phyloP scores from a whole-genome alignment of 179 eudicot genomes.

The Kewa caespitosa region DNA sequence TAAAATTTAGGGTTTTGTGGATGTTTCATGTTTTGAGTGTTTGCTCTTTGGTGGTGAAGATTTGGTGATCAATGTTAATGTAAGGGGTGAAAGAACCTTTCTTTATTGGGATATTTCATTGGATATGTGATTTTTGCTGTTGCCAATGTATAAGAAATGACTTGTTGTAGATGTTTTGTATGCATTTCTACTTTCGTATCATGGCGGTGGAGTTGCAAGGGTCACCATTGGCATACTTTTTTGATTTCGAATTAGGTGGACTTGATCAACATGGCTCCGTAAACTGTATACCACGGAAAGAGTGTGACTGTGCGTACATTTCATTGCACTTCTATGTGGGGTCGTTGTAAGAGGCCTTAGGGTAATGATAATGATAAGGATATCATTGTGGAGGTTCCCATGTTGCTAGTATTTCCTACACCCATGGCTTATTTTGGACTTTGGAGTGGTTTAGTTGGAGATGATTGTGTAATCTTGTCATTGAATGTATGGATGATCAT shows the following conservation, averaged over 20 bases:
- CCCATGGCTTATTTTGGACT: not conserved
- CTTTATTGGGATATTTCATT: not conserved
- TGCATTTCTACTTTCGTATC: not conserved
- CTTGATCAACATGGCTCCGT: no score
- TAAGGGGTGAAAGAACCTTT: not conserved
- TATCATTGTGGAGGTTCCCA: not conserved
- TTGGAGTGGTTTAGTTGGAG: not conserved
- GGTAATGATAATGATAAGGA: no score
- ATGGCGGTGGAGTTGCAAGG: no score
- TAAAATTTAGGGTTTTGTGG: constrained; percentile 26
- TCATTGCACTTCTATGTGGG: no score
- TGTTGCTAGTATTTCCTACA: not conserved
- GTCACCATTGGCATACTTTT: no score
- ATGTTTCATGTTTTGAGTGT: not conserved
- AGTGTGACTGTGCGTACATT: no score
- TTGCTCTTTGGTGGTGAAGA: not conserved
- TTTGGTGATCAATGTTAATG: not conserved
- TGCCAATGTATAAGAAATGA: no score
- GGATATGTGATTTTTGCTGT: not conserved
- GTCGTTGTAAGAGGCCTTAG: no score
- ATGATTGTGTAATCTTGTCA: not conserved
- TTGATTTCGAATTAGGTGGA: no score
- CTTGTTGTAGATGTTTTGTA: not conserved
- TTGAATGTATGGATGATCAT: not conserved
- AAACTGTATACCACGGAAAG: no score